Conservation (phyloP, 495 filamentous ascomycete species). For the Hypomontagnella submonticulosa region DNA sequence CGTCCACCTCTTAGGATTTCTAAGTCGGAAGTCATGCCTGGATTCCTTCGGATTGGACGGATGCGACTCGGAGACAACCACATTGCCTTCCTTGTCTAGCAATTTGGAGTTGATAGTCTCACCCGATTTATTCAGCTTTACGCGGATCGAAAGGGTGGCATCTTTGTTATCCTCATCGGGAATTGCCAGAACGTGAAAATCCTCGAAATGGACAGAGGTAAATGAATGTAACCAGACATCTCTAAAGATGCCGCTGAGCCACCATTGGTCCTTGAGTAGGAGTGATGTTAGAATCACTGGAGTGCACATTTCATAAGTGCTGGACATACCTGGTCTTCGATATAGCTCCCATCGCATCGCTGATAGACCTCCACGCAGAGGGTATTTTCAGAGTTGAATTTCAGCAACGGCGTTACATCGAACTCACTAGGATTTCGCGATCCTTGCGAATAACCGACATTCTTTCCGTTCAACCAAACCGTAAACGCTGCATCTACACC, state of each 20-base stretch:
- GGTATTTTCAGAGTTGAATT: conserved; percentile 59
- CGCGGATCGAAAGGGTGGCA: conserved; percentile 62
- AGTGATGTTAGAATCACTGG: conserved; percentile 7
- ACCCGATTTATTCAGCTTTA: conserved; percentile 50
- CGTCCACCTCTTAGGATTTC: conserved; percentile 70
- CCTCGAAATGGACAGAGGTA: conserved; percentile 65
- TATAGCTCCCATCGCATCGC: conserved; percentile 72
- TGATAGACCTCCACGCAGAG: conserved; percentile 74
- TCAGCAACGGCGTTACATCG: conserved; percentile 65
- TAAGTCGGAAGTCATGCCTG: conserved; percentile 49
- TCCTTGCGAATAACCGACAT: conserved; percentile 76
- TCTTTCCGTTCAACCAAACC: conserved; percentile 71
- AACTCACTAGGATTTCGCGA: conserved; percentile 75
- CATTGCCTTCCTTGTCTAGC: conserved; percentile 46
- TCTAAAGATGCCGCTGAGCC: conserved; percentile 74
- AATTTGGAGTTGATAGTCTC: conserved; percentile 49
- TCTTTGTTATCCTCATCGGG: conserved; percentile 67
- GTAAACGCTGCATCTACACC: conserved; percentile 77
- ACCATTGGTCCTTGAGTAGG: conserved; percentile 60
- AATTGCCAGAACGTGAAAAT: conserved; percentile 66
- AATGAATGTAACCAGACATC: conserved; percentile 75
- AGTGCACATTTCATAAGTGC: background rate
- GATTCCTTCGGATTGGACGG: conserved; percentile 20
- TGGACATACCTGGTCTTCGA: conserved; percentile 68
- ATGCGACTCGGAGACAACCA: conserved; percentile 35